Base-by-base conservation (phyloP, 179 eudicot species). In the Spergularia azorica region DNA sequence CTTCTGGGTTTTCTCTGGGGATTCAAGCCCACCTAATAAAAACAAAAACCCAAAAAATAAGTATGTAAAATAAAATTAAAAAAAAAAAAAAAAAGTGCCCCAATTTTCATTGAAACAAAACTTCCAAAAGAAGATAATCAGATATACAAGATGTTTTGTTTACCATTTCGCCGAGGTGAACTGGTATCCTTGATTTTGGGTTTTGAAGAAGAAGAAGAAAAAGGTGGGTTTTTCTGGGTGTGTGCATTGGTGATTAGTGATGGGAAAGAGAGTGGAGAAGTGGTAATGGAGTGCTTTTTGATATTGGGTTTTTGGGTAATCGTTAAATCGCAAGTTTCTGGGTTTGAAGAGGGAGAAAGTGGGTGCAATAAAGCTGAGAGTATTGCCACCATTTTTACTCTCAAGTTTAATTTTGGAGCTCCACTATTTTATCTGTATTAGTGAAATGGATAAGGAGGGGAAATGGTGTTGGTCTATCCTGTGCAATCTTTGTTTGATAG, bases 1-100 rank as follows among this genome's bases (percentile, higher is more conserved):
- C 77, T 84, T 93, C 75, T 82, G 89, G 74, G 76, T 67, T 80
- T 79, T 87, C 64, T 76, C 78, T 16, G 72, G 73, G 61, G 82
- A 67, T 59, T 68, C 79, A 36, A 61, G 20, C 65, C 58, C 73
- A 69, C 89, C 93, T 87, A 39, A 55, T 6, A 46, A 59, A 77
- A 76, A 15, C 52, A 13, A 26, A 43, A 13, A 48, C 41, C 14
- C 6, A n/a, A 9, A 46, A 66, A 4, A 46, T 12, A 9, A 46
- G 67, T 32, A 12, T 63, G 2, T 32, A 41, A 41, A 21, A 36
- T 7, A 12, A 13, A 8, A 36, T 13, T 26, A 13, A 63, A 17
- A 11, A 62, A 20, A 48, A 21, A 50, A 6, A 15, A 20, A n/a
- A 6, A 75, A 3, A 51, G 12, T 56, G 64, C 65, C 65, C 58